Evolutionary conservation across 148 eudicot genomes (phyloP).

Genomic region (Rhododendron simsii): DNA sequence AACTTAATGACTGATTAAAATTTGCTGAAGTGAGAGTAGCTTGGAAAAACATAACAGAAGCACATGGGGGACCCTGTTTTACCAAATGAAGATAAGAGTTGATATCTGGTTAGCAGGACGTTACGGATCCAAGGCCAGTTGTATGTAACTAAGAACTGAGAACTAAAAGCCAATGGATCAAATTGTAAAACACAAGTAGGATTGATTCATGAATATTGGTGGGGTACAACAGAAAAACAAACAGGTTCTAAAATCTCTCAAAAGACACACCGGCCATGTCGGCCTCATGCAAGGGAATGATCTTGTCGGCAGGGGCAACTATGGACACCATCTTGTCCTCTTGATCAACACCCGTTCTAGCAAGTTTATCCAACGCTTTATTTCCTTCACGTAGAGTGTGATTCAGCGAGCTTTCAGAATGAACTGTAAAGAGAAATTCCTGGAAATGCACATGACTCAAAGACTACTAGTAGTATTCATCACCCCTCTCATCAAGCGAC

Average conservation of each 20-base stretch:
- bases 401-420: not conserved
- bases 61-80: not conserved
- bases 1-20: not conserved
- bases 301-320: not conserved
- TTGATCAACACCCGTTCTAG: not conserved
- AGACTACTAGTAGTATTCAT: not conserved
- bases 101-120: not conserved
- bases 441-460: conserved; percentile 1
- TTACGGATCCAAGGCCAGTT: not conserved
- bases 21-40: not conserved
- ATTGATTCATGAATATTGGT: not conserved
- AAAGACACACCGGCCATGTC: not conserved
- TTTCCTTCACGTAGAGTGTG: not conserved
- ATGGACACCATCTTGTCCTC: not conserved
- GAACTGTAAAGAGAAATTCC: not conserved
- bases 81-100: not conserved
- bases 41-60: not conserved
- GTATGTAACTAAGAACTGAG: not conserved
- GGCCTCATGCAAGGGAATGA: not conserved
- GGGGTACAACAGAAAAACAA: not conserved
- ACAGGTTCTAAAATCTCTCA: not conserved
- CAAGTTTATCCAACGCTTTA: not conserved
- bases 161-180: not conserved
- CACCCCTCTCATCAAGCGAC: conserved; percentile 10
- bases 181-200: not conserved